These are phyloP conservation scores for Euryodendron excelsum DNA, from an alignment of 148 eudicot species.

Conservation along the genomic window DNA sequence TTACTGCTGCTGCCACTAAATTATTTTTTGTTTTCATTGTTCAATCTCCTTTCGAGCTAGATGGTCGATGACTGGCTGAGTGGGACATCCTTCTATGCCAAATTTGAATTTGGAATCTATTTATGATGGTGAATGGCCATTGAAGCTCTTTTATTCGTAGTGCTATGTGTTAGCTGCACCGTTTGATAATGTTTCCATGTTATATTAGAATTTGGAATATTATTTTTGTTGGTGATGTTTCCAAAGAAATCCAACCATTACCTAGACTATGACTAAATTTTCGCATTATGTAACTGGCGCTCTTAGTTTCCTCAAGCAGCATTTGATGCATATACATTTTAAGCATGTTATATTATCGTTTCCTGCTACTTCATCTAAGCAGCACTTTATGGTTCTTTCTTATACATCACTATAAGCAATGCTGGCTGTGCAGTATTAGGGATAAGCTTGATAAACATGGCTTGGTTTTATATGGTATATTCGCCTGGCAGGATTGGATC, in stretches of 20 bases:
- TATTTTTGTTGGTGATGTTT: not conserved
- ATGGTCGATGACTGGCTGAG: not conserved
- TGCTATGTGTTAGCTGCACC: not conserved
- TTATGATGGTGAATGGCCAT: not conserved
- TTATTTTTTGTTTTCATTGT: not conserved
- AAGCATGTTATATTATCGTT: not conserved
- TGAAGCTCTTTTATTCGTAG: not conserved
- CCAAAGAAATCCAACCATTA: not conserved
- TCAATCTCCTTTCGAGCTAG: not conserved
- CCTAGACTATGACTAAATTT: not conserved
- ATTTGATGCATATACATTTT: slow-evolving; percentile 1
- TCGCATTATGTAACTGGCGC: not conserved
- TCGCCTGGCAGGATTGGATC: not conserved
- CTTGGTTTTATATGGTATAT: not conserved
- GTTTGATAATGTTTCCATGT: not conserved
- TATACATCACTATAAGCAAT: not conserved
- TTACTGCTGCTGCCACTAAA: not conserved
- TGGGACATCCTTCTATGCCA: not conserved
- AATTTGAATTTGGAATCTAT: slow-evolving; percentile 2
- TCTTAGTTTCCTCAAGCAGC: not conserved
- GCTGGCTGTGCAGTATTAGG: not conserved
- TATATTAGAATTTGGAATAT: not conserved
- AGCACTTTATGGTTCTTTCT: not conserved
- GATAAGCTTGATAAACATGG: not conserved
- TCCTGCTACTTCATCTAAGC: not conserved